phyloP scores from a whole-genome alignment of 352 stramenopile genomes.

The Phytophthora ramorum region DNA sequence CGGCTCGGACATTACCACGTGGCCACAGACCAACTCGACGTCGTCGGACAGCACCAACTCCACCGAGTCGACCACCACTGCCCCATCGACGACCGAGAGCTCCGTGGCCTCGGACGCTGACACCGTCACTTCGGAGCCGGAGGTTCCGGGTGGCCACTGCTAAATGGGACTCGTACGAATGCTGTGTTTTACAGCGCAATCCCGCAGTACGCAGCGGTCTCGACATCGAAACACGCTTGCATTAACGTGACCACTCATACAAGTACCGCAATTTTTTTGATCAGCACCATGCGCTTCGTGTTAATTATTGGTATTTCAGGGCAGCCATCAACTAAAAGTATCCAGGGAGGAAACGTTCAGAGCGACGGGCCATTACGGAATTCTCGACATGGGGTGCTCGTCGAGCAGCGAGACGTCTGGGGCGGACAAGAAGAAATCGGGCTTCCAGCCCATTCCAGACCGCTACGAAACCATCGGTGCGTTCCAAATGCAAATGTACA shows the following conservation, averaged over 20 bases:
- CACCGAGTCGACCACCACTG: conserved; percentile 5
- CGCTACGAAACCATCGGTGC: conserved; percentile 68
- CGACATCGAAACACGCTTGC: no score
- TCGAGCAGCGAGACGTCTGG: conserved; percentile 20
- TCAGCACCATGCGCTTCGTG: no score
- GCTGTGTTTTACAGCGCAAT: no score
- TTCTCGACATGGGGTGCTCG: conserved; percentile 34
- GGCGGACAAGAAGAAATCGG: conserved; percentile 7
- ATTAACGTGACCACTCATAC: no score
- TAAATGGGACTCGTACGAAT: conserved; percentile 9
- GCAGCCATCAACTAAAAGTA: background rate
- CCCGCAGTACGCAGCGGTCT: no score
- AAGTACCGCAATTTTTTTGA: no score
- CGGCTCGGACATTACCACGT: conserved; percentile 41
- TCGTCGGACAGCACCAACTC: conserved; percentile 7
- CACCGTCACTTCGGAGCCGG: conserved; percentile 13
- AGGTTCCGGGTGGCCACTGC: conserved; percentile 12
- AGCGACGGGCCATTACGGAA: conserved; percentile 18
- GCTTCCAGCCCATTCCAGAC: conserved; percentile 58
- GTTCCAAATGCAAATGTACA: background rate
- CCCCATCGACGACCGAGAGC: conserved; percentile 7
- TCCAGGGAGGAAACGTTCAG: conserved; percentile 18
- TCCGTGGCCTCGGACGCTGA: background rate
- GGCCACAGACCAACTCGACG: conserved; percentile 38
- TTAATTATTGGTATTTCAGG: no score